Percentiles rank a stretch among this genome's conserved stretches.
phyloP scores from a whole-genome alignment of 1,284 basidiomycete genomes.

The Polyporus tsugae region DNA sequence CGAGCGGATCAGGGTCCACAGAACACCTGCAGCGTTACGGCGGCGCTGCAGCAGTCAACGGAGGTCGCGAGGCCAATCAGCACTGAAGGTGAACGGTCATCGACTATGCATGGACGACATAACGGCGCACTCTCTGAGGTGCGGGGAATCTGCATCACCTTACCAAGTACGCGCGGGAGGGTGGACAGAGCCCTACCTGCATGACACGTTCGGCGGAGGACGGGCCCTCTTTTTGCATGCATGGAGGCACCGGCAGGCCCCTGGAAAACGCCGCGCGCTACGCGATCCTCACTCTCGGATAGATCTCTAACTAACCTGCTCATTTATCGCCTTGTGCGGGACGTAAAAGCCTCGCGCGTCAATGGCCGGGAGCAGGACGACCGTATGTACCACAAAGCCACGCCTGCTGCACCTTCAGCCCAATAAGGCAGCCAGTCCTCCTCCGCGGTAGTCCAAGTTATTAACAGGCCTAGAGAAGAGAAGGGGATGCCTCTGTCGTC shows the following conservation, averaged over 20 bases:
- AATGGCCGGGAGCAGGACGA: neutral
- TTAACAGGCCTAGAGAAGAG: neutral
- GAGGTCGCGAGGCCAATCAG: neutral
- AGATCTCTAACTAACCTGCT: constrained; percentile 1
- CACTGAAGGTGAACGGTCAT: neutral
- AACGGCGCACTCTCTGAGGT: neutral
- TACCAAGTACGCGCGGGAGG: neutral
- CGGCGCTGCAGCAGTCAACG: neutral
- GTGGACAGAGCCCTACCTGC: neutral
- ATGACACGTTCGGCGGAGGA: neutral
- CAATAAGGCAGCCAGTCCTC: neutral
- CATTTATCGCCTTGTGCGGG: neutral
- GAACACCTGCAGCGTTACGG: neutral
- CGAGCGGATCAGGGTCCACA: neutral
- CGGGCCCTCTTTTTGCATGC: neutral
- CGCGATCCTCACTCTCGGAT: constrained; percentile 4
- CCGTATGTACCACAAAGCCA: neutral
- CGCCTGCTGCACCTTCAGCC: neutral
- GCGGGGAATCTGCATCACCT: neutral
- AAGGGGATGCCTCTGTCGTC: neutral
- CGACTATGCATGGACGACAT: neutral
- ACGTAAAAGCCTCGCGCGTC: constrained; percentile 1
- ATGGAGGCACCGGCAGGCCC: neutral
- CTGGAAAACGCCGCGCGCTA: neutral
- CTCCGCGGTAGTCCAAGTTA: neutral